phyloP scores from a whole-genome alignment of 1,139 yeast species.

The Candida pseudocylindracea region DNA sequence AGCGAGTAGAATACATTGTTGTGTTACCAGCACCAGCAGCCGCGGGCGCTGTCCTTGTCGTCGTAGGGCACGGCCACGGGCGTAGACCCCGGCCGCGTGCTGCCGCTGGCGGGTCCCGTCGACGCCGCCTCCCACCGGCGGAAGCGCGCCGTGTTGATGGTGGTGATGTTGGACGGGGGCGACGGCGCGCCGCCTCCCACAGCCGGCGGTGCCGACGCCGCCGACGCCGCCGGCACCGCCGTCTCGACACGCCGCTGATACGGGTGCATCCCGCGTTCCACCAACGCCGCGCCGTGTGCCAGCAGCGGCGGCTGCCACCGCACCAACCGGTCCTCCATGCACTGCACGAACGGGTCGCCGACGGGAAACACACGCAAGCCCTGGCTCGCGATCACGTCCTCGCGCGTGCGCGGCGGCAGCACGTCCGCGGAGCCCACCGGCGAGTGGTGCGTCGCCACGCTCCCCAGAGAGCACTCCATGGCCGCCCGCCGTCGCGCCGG shows the following conservation, averaged over 20 bases:
- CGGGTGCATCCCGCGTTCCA: constrained; percentile 3
- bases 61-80: constrained; percentile 1
- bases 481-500: too few species aligned
- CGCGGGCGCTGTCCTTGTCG: neutral
- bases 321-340: constrained; percentile 3
- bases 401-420: too few species aligned
- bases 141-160: constrained; percentile 4
- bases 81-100: constrained; percentile 1
- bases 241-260: constrained; percentile 2
- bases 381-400: too few species aligned
- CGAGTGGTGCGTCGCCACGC: too few species aligned
- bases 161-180: constrained; percentile 6
- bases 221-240: neutral
- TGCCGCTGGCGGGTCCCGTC: neutral
- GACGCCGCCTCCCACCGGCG: neutral
- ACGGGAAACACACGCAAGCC: neutral
- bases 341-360: constrained; percentile 3
- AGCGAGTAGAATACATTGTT: constrained; percentile 33
- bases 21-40: constrained; percentile 2
- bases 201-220: constrained; percentile 3
- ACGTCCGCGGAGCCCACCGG: too few species aligned
- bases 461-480: too few species aligned
- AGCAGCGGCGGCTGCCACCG: constrained; percentile 3
- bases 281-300: constrained; percentile 3
- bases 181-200: constrained; percentile 6